phyloP scores from a whole-genome alignment of 176 grass and related monocot genomes.

The Oryza longistaminata region DNA sequence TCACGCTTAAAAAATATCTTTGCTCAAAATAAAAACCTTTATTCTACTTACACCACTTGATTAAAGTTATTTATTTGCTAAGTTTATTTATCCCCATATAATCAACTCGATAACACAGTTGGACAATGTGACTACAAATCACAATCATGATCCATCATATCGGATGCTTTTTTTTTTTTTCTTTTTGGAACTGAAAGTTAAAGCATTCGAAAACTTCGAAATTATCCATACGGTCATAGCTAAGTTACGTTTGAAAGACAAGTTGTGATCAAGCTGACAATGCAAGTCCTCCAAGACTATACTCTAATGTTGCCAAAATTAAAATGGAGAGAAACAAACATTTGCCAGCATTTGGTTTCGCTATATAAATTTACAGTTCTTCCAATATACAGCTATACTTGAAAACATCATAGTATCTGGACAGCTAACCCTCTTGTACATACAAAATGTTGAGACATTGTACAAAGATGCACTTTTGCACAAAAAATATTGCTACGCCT shows the following conservation, averaged over 20 bases:
- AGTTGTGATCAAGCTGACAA: not conserved
- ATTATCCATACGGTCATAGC: not conserved
- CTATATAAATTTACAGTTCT: constrained; percentile 26
- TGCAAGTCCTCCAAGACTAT: not conserved
- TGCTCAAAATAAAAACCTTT: no score
- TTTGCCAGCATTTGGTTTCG: not conserved
- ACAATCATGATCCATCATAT: not conserved
- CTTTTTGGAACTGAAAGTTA: no score
- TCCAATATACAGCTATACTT: constrained; percentile 23
- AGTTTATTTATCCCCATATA: no score
- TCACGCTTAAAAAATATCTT: no score
- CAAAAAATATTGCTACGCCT: not conserved
- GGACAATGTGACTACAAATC: not conserved
- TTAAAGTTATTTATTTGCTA: no score
- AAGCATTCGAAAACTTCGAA: not conserved
- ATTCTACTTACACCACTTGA: no score
- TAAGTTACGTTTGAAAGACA: not conserved
- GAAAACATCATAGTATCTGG: constrained; percentile 13
- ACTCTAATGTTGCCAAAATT: not conserved
- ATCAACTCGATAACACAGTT: not conserved
- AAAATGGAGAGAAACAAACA: not conserved
- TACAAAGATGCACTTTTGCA: not conserved
- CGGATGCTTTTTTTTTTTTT: no score
- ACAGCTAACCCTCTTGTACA: constrained; percentile 28
- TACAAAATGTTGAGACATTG: constrained; percentile 4